These are phyloP conservation scores for Metschnikowia noctiluminum DNA, from an alignment of 805 yeast species.

Conservation along the genomic window DNA sequence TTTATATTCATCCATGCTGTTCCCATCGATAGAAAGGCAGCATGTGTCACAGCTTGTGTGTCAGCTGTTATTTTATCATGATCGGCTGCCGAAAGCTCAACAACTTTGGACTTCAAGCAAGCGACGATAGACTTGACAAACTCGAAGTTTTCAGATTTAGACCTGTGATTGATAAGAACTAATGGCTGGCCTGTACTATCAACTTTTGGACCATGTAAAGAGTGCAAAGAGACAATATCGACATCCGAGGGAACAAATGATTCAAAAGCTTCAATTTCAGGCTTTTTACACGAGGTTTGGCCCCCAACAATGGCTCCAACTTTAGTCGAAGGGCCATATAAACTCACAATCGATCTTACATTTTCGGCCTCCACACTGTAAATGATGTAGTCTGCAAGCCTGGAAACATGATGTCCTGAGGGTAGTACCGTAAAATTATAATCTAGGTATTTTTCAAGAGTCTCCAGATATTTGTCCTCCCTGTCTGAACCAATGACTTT, in stretches of 20 bases:
- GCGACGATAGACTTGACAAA: constrained; percentile 64
- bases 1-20: constrained; percentile 83
- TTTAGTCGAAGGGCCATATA: constrained; percentile 86
- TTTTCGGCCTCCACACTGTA: constrained; percentile 93
- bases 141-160: constrained; percentile 48
- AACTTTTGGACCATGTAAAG: constrained; percentile 92
- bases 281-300: constrained; percentile 91
- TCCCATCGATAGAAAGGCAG: constrained; percentile 96
- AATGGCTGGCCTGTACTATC: constrained; percentile 89
- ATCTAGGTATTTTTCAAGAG: constrained; percentile 37
- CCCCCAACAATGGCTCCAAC: constrained; percentile 94
- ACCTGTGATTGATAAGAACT: constrained; percentile 77
- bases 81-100: constrained; percentile 74
- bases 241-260: constrained; percentile 69
- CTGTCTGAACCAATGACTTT: constrained; percentile 83
- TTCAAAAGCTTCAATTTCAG: constrained; percentile 87
- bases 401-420: constrained; percentile 82
- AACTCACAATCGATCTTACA: constrained; percentile 64
- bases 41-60: constrained; percentile 98
- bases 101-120: constrained; percentile 75
- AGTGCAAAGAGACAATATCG: constrained; percentile 82
- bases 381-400: constrained; percentile 76
- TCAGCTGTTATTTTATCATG: constrained; percentile 97
- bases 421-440: constrained; percentile 53
- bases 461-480: constrained; percentile 55